A percentile compares a stretch with the other conserved stretches of the same genome.
phyloP scores from a whole-genome alignment of 202 grass and related monocot genomes.

The Schoenoplectus tabernaemontani region DNA sequence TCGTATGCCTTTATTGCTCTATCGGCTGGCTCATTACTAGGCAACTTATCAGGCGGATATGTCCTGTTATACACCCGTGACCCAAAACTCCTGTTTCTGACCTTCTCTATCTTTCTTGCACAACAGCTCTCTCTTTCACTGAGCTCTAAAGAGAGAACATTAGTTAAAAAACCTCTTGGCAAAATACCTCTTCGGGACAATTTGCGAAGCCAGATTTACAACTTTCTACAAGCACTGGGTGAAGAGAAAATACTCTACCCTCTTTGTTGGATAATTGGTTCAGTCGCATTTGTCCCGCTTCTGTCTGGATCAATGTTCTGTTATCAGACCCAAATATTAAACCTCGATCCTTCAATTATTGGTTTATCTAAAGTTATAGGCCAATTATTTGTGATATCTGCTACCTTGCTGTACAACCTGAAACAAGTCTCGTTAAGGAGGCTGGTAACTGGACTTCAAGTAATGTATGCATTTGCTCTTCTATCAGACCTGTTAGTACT shows the following conservation, averaged over 20 bases:
- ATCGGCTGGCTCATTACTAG: conserved; percentile 59
- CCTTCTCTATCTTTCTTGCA: conserved; percentile 61
- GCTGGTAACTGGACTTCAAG: conserved; percentile 51
- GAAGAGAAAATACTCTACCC: conserved; percentile 54
- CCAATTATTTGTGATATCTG: conserved; percentile 63
- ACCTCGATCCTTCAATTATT: conserved; percentile 68
- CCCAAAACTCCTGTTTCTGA: conserved; percentile 68
- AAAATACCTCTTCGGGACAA: conserved; percentile 34
- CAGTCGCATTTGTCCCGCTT: conserved; percentile 61
- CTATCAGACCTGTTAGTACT: conserved; percentile 61
- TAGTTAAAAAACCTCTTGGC: conserved; percentile 15
- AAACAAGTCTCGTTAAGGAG: conserved; percentile 56
- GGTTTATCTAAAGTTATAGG: conserved; percentile 79
- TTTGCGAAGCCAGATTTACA: conserved; percentile 47
- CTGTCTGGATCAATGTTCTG: conserved; percentile 80
- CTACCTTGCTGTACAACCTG: conserved; percentile 56
- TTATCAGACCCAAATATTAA: conserved; percentile 72
- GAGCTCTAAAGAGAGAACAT: conserved; percentile 46
- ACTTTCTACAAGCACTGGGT: conserved; percentile 39
- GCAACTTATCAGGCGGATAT: conserved; percentile 69
- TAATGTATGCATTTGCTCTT: conserved; percentile 53
- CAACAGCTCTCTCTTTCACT: conserved; percentile 61
- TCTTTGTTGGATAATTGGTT: conserved; percentile 74
- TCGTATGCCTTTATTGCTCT: conserved; percentile 77
- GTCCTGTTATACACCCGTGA: conserved; percentile 54